These are phyloP conservation scores for Tricholoma saponaceum DNA, from an alignment of 768 basidiomycete genomes.

Conservation along the genomic window DNA sequence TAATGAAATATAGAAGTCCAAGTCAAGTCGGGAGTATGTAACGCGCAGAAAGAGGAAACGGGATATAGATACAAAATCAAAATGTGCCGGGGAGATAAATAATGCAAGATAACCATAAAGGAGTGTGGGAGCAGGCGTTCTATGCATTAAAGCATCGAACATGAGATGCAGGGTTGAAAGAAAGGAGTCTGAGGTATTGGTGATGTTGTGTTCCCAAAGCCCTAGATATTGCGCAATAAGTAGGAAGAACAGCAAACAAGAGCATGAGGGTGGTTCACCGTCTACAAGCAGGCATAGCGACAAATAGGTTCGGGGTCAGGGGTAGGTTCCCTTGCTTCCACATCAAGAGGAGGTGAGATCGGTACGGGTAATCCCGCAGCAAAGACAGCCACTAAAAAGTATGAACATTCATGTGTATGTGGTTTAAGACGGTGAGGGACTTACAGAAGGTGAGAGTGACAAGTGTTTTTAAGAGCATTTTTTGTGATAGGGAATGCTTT, in stretches of 20 bases:
- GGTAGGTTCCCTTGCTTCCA: conserved; percentile 7
- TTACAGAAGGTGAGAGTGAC: conserved; percentile 12
- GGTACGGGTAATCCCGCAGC: conserved; percentile 13
- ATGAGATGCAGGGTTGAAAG: background rate
- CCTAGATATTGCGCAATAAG: background rate
- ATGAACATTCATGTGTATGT: background rate
- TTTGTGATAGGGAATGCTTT: background rate
- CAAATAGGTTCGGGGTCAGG: background rate
- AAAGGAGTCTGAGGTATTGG: background rate
- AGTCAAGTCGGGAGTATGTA: too few species aligned
- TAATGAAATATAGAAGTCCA: too few species aligned
- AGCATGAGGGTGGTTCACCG: background rate
- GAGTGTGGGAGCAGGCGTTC: background rate
- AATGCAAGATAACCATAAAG: background rate
- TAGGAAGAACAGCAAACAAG: background rate
- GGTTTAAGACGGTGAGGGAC: background rate
- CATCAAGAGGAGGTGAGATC: conserved; percentile 13
- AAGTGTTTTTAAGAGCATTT: conserved; percentile 1
- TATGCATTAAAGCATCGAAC: background rate
- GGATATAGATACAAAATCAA: background rate
- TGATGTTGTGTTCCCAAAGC: background rate
- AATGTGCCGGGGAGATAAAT: background rate
- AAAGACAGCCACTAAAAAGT: conserved; percentile 7
- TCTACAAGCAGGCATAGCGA: background rate
- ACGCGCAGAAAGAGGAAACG: background rate